Evolutionary conservation across 768 basidiomycete genomes (phyloP).

Genomic region (Rhizopogon salebrosus): DNA sequence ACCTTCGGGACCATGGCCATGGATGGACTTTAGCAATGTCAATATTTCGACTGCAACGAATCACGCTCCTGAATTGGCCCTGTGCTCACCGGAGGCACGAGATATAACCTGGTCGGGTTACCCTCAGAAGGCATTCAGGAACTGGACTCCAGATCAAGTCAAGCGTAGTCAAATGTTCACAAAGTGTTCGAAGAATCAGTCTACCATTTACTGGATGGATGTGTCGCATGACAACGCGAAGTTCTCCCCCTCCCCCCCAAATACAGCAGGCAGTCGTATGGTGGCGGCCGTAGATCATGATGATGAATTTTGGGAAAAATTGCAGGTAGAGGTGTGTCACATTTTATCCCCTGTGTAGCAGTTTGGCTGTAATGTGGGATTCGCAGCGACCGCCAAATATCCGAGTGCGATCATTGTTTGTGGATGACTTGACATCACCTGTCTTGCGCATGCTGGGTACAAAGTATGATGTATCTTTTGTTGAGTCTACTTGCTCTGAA

Average conservation of each 20-base stretch:
- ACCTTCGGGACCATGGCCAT: constrained; percentile 31
- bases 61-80: no score
- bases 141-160: constrained; percentile 29
- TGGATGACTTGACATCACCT: constrained; percentile 44
- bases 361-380: background rate
- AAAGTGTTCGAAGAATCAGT: constrained; percentile 8
- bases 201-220: constrained; percentile 19
- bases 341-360: background rate
- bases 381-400: constrained; percentile 28
- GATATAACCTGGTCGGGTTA: constrained; percentile 15
- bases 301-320: constrained; percentile 31
- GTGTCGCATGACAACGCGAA: constrained; percentile 5
- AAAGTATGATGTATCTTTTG: constrained; percentile 29
- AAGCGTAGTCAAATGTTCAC: constrained; percentile 25
- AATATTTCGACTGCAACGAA: background rate
- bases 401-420: constrained; percentile 40
- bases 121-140: constrained; percentile 24
- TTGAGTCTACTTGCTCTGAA: background rate
- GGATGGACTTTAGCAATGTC: constrained; percentile 16
- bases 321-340: constrained; percentile 29
- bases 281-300: constrained; percentile 13
- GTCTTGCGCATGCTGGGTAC: constrained; percentile 54
- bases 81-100: no score
- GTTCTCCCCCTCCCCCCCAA: constrained; percentile 5
- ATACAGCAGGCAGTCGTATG: background rate